Conservation (phyloP, 306 rosid genomes). For the Cucumis sativus region DNA sequence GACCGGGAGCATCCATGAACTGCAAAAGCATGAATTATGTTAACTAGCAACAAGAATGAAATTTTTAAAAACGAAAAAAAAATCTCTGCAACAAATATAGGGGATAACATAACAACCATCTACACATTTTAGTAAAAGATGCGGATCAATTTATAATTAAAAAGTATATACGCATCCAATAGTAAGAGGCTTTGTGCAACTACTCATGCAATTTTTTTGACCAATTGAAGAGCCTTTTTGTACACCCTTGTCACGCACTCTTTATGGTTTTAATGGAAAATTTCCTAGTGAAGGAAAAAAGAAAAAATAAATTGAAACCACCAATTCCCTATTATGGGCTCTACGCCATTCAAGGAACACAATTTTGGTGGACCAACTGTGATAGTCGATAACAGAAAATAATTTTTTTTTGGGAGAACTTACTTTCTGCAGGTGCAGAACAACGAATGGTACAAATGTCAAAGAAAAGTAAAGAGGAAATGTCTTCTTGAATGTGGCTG, state of each 20-base stretch:
- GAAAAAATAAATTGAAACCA: neutral
- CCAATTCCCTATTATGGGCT: neutral
- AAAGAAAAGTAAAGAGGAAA: conserved; percentile 93
- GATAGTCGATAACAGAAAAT: neutral
- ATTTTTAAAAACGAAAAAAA: neutral
- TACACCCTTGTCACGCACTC: neutral
- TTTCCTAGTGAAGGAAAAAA: neutral
- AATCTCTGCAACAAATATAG: neutral
- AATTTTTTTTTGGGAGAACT: neutral
- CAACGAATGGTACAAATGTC: conserved; percentile 91
- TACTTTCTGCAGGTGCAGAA: conserved; percentile 90
- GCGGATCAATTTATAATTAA: neutral
- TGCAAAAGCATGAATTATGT: conserved; percentile 21
- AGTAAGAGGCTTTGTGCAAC: neutral
- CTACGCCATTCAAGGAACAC: neutral
- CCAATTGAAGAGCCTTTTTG: neutral
- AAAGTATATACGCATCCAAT: neutral
- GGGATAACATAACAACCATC: neutral
- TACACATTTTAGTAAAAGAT: neutral
- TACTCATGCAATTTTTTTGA: neutral
- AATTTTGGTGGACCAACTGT: neutral
- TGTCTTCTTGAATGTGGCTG: conserved; percentile 82
- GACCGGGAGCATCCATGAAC: conserved; percentile 77
- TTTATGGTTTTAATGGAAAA: neutral
- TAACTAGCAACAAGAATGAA: neutral